A percentile compares a stretch with the other conserved stretches of the same genome.
These are phyloP conservation scores for Megacollybia marginata DNA, from an alignment of 768 basidiomycete genomes.

Conservation along the genomic window DNA sequence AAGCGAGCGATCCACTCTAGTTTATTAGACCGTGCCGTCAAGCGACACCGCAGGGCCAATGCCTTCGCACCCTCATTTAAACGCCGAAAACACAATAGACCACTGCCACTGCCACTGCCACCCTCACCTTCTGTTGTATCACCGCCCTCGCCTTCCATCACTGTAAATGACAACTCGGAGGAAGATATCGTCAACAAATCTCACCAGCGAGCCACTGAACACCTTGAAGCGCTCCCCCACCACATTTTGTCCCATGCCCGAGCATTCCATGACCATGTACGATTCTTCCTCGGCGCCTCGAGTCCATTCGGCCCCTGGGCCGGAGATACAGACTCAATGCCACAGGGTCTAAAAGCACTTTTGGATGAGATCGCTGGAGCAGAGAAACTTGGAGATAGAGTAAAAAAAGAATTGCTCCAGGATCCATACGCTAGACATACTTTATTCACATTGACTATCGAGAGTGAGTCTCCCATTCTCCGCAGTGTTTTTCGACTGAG, in stretches of 20 bases:
- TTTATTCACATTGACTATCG: constrained; percentile 25
- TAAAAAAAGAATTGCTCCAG: constrained; percentile 24
- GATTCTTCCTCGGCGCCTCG: constrained; percentile 18
- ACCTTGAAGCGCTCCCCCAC: constrained; percentile 25
- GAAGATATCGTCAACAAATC: neutral
- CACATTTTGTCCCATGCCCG: constrained; percentile 22
- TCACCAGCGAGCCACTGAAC: neutral
- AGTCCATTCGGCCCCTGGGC: constrained; percentile 5
- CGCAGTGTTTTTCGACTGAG: neutral
- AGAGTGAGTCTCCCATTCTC: constrained; percentile 13
- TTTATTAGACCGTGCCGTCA: constrained; percentile 38
- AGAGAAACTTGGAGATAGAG: constrained; percentile 22
- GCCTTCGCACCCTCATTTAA: neutral
- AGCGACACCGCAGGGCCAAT: constrained; percentile 24
- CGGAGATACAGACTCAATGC: constrained; percentile 10
- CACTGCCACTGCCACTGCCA: neutral
- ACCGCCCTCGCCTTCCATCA: neutral
- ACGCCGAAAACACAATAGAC: constrained; percentile 2
- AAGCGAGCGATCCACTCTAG: constrained; percentile 44
- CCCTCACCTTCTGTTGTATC: neutral
- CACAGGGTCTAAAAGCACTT: constrained; percentile 21
- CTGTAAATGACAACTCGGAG: neutral
- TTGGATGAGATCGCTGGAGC: constrained; percentile 26
- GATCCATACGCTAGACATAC: constrained; percentile 17
- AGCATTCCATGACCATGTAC: constrained; percentile 23